These are phyloP conservation scores for Phaeotremella skinneri DNA, from an alignment of 768 basidiomycete genomes.

Conservation along the genomic window DNA sequence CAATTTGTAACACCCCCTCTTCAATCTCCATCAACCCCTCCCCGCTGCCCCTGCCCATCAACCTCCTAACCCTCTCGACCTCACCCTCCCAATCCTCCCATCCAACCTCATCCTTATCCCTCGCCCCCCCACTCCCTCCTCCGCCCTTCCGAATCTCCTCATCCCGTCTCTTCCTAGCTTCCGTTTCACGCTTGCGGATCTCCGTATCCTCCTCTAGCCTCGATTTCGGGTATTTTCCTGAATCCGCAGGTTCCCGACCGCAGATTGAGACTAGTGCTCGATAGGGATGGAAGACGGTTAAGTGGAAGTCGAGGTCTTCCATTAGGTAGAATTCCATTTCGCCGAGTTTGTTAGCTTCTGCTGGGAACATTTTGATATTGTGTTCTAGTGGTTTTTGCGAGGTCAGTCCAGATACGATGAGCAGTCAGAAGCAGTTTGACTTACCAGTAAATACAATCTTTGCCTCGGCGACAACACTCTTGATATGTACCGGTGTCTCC, in stretches of 20 bases:
- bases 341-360: constrained; percentile 85
- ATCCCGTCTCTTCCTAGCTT: constrained; percentile 66
- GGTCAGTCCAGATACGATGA: neutral
- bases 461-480: constrained; percentile 82
- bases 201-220: constrained; percentile 35
- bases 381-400: constrained; percentile 55
- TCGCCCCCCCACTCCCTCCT: neutral
- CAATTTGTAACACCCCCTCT: constrained; percentile 72
- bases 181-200: constrained; percentile 38
- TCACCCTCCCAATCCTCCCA: constrained; percentile 30
- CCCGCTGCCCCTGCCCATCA: constrained; percentile 47
- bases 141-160: constrained; percentile 28
- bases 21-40: constrained; percentile 50
- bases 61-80: constrained; percentile 32
- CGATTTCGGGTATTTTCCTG: constrained; percentile 50
- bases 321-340: constrained; percentile 99
- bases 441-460: constrained; percentile 62
- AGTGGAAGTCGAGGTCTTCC: constrained; percentile 91
- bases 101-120: constrained; percentile 7
- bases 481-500: constrained; percentile 92
- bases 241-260: constrained; percentile 58
- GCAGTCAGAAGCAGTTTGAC: constrained; percentile 28
- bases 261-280: constrained; percentile 77
- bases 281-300: constrained; percentile 92
- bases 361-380: constrained; percentile 72